phyloP scores from a whole-genome alignment of 1,139 yeast species.

The Casaregolazyma suthepensis region DNA sequence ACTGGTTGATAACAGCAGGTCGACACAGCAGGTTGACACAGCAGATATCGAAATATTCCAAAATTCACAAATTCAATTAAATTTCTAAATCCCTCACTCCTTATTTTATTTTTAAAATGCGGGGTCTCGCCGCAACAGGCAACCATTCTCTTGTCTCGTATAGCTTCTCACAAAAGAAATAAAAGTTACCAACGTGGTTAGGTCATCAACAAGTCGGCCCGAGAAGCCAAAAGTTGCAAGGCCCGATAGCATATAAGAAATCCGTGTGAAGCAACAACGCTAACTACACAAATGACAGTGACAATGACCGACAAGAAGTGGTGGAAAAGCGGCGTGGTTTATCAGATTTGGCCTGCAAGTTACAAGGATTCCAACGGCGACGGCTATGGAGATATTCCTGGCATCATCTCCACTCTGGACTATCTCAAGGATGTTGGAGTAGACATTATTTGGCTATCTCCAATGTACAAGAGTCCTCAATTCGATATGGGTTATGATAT shows the following conservation, averaged over 20 bases:
- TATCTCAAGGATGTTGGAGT: constrained; percentile 47
- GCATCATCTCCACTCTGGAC: constrained; percentile 47
- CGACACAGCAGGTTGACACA: too few relatives aligned
- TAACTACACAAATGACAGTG: background rate
- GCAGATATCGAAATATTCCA: background rate
- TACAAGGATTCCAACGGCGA: constrained; percentile 53
- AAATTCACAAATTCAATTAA: background rate
- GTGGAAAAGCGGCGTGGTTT: constrained; percentile 55
- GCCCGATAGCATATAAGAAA: background rate
- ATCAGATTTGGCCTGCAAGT: constrained; percentile 56
- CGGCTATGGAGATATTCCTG: constrained; percentile 52
- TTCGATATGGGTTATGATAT: constrained; percentile 63
- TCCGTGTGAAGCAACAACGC: background rate
- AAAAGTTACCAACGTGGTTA: background rate
- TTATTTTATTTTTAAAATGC: background rate
- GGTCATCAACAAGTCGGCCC: background rate
- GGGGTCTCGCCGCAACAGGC: background rate
- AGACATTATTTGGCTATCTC: constrained; percentile 53
- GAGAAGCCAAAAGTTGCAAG: background rate
- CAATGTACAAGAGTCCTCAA: constrained; percentile 54
- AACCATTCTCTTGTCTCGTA: background rate
- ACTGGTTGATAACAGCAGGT: too few relatives aligned
- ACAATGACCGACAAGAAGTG: constrained; percentile 26
- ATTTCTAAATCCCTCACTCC: too few relatives aligned
- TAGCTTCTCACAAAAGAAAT: background rate